A percentile compares a stretch with the other conserved stretches of the same genome.
phyloP scores from a whole-genome alignment of 345 rosid species.

The Citrus cavaleriei region DNA sequence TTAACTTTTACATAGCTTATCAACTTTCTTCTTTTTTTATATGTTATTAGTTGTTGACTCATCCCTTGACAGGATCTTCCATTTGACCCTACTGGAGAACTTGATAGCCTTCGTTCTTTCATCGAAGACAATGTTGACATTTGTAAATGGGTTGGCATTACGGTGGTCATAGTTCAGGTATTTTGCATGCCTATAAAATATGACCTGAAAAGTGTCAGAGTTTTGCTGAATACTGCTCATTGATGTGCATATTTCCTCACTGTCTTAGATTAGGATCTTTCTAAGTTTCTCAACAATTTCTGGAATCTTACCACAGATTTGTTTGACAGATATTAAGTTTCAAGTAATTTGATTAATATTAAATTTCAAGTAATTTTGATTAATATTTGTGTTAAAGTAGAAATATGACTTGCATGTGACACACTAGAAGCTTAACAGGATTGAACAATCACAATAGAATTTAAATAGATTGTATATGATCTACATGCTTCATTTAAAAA shows the following conservation, averaged over 20 bases:
- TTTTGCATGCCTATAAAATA: neutral
- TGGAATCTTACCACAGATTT: neutral
- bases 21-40: neutral
- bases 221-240: neutral
- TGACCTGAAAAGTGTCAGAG: neutral
- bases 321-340: neutral
- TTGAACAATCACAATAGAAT: too few relatives aligned
- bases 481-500: neutral
- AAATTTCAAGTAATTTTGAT: neutral
- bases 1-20: neutral
- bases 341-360: neutral
- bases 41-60: neutral
- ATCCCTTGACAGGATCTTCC: conserved; percentile 68
- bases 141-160: conserved; percentile 83
- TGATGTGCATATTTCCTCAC: neutral
- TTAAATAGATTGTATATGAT: neutral
- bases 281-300: neutral
- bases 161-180: conserved; percentile 72
- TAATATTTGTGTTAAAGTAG: neutral
- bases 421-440: neutral
- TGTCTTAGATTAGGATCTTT: neutral
- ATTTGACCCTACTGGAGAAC: conserved; percentile 85
- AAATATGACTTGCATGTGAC: neutral
- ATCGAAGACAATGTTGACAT: conserved; percentile 62
- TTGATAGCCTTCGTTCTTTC: conserved; percentile 60